These are phyloP conservation scores for Pseudoneurospora amorphoporcata DNA, from an alignment of 495 filamentous ascomycete genomes.

Conservation along the genomic window DNA sequence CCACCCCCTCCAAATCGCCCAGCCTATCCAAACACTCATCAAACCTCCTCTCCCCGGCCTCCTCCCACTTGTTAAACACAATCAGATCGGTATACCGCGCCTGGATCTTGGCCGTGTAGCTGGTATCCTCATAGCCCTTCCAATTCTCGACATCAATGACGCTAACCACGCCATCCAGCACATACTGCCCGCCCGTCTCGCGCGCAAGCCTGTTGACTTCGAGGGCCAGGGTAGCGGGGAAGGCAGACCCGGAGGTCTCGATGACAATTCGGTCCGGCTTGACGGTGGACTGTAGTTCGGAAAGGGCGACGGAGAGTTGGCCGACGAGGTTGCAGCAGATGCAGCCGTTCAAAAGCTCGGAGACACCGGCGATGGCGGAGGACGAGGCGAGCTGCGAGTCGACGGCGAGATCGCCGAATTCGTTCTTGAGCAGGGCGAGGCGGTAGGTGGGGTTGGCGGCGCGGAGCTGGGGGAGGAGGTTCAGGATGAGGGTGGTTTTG, in stretches of 20 bases:
- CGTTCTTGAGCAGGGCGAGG: slow-evolving; percentile 94
- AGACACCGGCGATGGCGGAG: slow-evolving; percentile 74
- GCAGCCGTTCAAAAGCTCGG: slow-evolving; percentile 88
- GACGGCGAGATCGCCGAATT: slow-evolving; percentile 89
- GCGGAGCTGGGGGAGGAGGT: slow-evolving; percentile 79
- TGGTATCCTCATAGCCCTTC: slow-evolving; percentile 88
- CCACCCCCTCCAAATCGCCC: slow-evolving; percentile 77
- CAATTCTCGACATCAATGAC: slow-evolving; percentile 98
- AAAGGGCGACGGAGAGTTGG: slow-evolving; percentile 69
- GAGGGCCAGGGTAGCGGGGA: slow-evolving; percentile 84
- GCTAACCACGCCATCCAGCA: slow-evolving; percentile 80
- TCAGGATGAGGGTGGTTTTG: slow-evolving; percentile 86
- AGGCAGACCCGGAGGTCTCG: slow-evolving; percentile 82
- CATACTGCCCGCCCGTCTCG: slow-evolving; percentile 52
- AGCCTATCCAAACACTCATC: slow-evolving; percentile 78
- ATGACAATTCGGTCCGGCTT: slow-evolving; percentile 78
- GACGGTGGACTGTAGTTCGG: slow-evolving; percentile 49
- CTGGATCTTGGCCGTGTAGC: slow-evolving; percentile 76
- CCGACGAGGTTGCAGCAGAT: slow-evolving; percentile 98
- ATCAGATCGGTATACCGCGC: slow-evolving; percentile 87
- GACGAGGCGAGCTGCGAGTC: slow-evolving; percentile 82
- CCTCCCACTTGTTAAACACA: slow-evolving; percentile 94
- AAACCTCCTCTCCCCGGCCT: slow-evolving; percentile 54
- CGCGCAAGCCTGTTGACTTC: slow-evolving; percentile 73
- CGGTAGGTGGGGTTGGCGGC: slow-evolving; percentile 53